Evolutionary conservation across 192 early-diverging fungal genomes (phyloP), one percentile per base, ranked within the genome.

Genomic region (Coemansia sp.): DNA sequence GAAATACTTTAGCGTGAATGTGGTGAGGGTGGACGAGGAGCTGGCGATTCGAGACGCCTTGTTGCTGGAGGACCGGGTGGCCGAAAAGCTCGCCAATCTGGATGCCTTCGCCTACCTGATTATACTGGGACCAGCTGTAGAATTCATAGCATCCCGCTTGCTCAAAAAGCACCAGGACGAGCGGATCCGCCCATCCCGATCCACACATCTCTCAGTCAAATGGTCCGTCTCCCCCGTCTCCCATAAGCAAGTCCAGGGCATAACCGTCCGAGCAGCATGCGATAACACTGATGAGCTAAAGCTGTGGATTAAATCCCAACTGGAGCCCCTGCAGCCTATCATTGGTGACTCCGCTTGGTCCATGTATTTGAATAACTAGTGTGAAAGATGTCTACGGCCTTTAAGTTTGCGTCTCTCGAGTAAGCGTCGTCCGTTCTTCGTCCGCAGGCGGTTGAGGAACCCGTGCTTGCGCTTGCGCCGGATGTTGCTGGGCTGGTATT

Each of bases 401-500:
- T 98, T 98, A 50, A 91, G 49, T 59, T 80, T 83, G 14, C 96
- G 80, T 48, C 90, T 80, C 12, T 63, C 60, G 23, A 98, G 71
- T 1, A 91, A 82, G 57, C 82, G 87, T 19, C 91, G 82, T 5
- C 96, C 96, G 15, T 68, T 81, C 50, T 86, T 85, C 30, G 87
- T 91, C 55, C 85, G 73, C 59, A 94, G 67, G 11, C 96, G 81
- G 39, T 80, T 74, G 63, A 96, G 81, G 72, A 96, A 98, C 48
- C 96, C 96, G 72, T 90, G 89, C 66, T 84, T 83, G 55, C 94
- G 82, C 80, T 97, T 97, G 33, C 94, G 87, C 48, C 90, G 89
- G 11, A 93, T 59, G 49, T 90, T 91, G 58, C 84, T 89, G 10
- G 96, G 96, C 74, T 94, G 94, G 73, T 94, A 98, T 53, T 90